Evolutionary conservation across 2,329 filamentous ascomycete genomes (phyloP).

Genomic region (Helotiales sp.): DNA sequence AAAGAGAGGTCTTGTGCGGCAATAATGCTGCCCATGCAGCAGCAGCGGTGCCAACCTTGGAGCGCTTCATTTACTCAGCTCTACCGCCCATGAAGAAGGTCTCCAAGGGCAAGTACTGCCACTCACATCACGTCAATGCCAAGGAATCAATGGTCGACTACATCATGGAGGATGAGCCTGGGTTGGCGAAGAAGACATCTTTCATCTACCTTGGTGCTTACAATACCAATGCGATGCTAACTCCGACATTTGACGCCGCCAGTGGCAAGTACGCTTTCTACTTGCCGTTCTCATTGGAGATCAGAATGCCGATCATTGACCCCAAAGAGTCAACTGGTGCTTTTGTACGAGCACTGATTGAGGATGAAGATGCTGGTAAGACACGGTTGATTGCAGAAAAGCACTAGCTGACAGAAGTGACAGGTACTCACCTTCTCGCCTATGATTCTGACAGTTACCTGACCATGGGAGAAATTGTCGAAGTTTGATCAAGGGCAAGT

Average conservation of each 20-base stretch:
- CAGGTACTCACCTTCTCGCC: conserved; percentile 44
- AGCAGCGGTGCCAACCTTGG: conserved; percentile 31
- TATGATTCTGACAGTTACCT: conserved; percentile 46
- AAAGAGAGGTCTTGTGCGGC: conserved; percentile 25
- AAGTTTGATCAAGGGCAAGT: conserved; percentile 39
- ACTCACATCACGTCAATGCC: conserved; percentile 39
- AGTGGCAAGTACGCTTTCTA: conserved; percentile 37
- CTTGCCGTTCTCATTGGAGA: conserved; percentile 29
- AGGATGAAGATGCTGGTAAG: conserved; percentile 36
- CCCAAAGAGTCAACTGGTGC: conserved; percentile 40
- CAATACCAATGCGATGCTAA: conserved; percentile 19
- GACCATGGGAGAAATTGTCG: conserved; percentile 35
- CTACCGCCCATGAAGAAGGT: conserved; percentile 38
- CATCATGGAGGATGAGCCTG: conserved; percentile 28
- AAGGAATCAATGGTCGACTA: conserved; percentile 35
- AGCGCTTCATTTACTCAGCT: conserved; percentile 42
- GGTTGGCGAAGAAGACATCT: conserved; percentile 38
- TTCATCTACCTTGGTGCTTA: conserved; percentile 26
- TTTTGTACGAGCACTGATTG: conserved; percentile 45
- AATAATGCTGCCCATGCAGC: conserved; percentile 35
- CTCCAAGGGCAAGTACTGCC: conserved; percentile 42
- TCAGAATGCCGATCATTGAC: conserved; percentile 42
- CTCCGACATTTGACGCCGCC: conserved; percentile 21
- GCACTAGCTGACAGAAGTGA: not conserved
- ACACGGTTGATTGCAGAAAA: not conserved